A percentile compares a stretch with the other conserved stretches of the same genome.
Evolutionary conservation across 495 filamentous ascomycete species (phyloP).

Genomic region (Neurospora sp.): DNA sequence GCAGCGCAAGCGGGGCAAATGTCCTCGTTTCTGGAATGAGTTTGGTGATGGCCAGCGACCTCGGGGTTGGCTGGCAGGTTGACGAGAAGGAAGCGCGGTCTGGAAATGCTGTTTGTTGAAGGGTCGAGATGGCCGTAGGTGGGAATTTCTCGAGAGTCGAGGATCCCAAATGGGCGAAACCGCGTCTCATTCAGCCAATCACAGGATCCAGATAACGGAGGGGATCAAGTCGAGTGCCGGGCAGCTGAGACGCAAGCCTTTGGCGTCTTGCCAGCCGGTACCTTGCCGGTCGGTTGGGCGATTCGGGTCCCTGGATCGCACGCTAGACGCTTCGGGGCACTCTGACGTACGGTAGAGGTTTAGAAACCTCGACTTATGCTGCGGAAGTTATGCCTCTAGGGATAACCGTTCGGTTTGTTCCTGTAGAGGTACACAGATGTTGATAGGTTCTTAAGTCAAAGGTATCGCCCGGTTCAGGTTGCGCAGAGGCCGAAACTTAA

Average conservation of each 20-base stretch:
- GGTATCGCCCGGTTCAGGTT: background rate
- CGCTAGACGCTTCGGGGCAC: background rate
- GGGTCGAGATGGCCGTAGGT: conserved; percentile 16
- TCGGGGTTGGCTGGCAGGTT: conserved; percentile 13
- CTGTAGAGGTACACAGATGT: background rate
- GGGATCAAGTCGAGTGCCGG: conserved; percentile 7
- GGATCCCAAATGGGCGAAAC: conserved; percentile 22
- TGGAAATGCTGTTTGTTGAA: conserved; percentile 16
- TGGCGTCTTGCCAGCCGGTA: background rate
- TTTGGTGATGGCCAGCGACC: conserved; percentile 15
- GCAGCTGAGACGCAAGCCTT: background rate
- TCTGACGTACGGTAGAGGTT: background rate
- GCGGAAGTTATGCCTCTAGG: background rate
- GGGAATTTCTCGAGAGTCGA: conserved; percentile 24
- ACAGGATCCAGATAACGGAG: conserved; percentile 10
- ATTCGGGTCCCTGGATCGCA: background rate
- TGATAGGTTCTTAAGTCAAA: background rate
- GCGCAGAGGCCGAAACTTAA: background rate
- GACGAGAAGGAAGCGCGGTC: conserved; percentile 4
- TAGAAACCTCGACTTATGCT: background rate
- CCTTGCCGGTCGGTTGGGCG: background rate
- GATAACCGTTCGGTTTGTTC: background rate
- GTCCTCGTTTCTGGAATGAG: background rate
- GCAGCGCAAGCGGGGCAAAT: background rate
- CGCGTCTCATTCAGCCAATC: conserved; percentile 24